Conservation (phyloP, 2,329 filamentous ascomycete species). For the Podosphaera leucotricha region DNA sequence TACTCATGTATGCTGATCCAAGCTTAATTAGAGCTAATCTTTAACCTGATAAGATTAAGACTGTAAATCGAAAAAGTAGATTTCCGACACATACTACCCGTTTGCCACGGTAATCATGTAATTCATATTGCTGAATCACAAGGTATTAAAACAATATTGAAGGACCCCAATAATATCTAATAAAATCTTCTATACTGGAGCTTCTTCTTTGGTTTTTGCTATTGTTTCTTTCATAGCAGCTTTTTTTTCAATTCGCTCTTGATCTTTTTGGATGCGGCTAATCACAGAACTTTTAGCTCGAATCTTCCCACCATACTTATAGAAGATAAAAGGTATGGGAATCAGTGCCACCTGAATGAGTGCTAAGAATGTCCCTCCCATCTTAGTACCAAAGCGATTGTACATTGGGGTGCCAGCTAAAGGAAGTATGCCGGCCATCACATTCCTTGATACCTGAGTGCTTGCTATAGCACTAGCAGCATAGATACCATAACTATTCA, state of each 20-base stretch:
- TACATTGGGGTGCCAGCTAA: conserved; percentile 54
- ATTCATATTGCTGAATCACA: neutral
- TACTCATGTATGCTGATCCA: neutral
- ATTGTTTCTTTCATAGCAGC: conserved; percentile 1
- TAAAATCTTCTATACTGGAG: neutral
- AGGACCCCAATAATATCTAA: neutral
- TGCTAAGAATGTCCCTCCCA: conserved; percentile 56
- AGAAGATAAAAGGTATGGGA: conserved; percentile 63
- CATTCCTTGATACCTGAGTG: conserved; percentile 49
- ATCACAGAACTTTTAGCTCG: conserved; percentile 25
- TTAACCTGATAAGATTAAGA: neutral
- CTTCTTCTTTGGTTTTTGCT: neutral
- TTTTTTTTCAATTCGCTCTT: conserved; percentile 10
- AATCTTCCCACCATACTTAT: conserved; percentile 32
- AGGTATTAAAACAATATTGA: neutral
- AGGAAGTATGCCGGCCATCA: conserved; percentile 57
- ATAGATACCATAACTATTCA: conserved; percentile 58
- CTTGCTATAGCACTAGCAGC: conserved; percentile 60
- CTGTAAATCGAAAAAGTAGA: neutral
- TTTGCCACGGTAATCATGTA: neutral
- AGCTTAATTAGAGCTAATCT: neutral
- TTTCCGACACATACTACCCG: neutral
- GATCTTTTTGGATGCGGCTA: conserved; percentile 16
- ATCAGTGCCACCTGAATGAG: conserved; percentile 50
- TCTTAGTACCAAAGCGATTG: conserved; percentile 41